A percentile compares a stretch with the other conserved stretches of the same genome.
Conservation (phyloP, 1,139 yeast genomes). For the Arxiozyma slooffiae region DNA sequence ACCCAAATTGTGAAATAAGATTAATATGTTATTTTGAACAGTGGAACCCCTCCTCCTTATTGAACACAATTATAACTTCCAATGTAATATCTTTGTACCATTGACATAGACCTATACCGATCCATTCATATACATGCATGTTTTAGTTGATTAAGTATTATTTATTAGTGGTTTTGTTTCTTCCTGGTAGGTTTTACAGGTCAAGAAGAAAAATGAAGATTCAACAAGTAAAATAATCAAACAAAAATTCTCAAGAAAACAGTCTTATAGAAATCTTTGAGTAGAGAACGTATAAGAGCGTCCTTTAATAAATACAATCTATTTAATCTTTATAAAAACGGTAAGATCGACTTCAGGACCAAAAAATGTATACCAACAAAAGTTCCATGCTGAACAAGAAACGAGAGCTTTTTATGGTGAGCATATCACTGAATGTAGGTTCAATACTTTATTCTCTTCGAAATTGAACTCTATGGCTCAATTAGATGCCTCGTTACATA, state of each 20-base stretch:
- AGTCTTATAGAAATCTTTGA: conserved; percentile 45
- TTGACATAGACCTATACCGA: not conserved
- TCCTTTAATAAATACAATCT: conserved; percentile 88
- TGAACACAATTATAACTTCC: too few species aligned
- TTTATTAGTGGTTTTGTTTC: too few species aligned
- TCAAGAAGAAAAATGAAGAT: not conserved
- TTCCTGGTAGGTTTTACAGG: too few species aligned
- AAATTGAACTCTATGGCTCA: conserved; percentile 78
- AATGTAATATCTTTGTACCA: too few species aligned
- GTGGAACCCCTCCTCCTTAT: not conserved
- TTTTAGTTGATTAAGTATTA: too few species aligned
- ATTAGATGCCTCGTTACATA: conserved; percentile 64
- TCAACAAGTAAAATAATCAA: too few species aligned
- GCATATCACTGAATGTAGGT: conserved; percentile 74
- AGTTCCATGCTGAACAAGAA: conserved; percentile 85
- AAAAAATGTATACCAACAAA: conserved; percentile 73
- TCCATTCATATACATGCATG: not conserved
- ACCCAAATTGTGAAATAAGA: not conserved
- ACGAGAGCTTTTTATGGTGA: conserved; percentile 96
- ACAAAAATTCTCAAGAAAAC: conserved; percentile 53
- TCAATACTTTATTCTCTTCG: conserved; percentile 63
- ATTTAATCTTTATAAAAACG: conserved; percentile 73
- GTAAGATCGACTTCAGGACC: conserved; percentile 43
- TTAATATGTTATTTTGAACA: not conserved
- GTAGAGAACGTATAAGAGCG: conserved; percentile 72